A percentile compares a stretch with the other conserved stretches of the same genome.
These are phyloP conservation scores for Aspergillus piperis DNA, from an alignment of 2,329 filamentous ascomycete species.

Conservation along the genomic window DNA sequence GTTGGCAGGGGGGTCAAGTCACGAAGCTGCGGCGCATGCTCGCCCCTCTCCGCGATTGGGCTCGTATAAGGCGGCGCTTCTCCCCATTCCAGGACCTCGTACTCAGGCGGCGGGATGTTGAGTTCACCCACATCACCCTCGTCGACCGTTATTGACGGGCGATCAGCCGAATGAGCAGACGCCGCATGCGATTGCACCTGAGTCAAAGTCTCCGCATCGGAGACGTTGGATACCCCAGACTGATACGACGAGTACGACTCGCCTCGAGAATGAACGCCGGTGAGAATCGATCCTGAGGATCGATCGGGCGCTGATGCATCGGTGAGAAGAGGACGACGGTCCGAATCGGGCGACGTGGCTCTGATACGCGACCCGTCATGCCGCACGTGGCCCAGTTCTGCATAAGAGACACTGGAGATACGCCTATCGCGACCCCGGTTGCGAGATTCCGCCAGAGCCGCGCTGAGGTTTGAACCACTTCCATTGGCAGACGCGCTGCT, in stretches of 20 bases:
- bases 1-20: slow-evolving; percentile 30
- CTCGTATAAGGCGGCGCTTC: slow-evolving; percentile 46
- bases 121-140: slow-evolving; percentile 42
- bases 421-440: slow-evolving; percentile 47
- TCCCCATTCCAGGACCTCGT: slow-evolving; percentile 46
- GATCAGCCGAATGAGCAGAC: slow-evolving; percentile 27
- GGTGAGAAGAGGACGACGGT: slow-evolving; percentile 48
- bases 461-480: slow-evolving; percentile 37
- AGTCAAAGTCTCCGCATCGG: slow-evolving; percentile 32
- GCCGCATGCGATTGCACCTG: slow-evolving; percentile 31
- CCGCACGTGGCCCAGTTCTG: slow-evolving; percentile 49
- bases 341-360: slow-evolving; percentile 49
- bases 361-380: slow-evolving; percentile 53
- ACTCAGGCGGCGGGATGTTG: slow-evolving; percentile 44
- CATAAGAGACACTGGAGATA: slow-evolving; percentile 52
- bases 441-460: slow-evolving; percentile 47
- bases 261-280: slow-evolving; percentile 32
- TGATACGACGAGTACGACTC: slow-evolving; percentile 41
- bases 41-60: slow-evolving; percentile 21
- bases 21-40: slow-evolving; percentile 20
- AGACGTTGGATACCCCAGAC: slow-evolving; percentile 31
- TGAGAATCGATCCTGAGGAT: slow-evolving; percentile 31
- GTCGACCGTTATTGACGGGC: slow-evolving; percentile 23
- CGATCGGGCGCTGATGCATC: slow-evolving; percentile 33
- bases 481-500: slow-evolving; percentile 30